Base-by-base conservation (phyloP, 1,284 basidiomycete genomes). In the Clitocybe nebularis region DNA sequence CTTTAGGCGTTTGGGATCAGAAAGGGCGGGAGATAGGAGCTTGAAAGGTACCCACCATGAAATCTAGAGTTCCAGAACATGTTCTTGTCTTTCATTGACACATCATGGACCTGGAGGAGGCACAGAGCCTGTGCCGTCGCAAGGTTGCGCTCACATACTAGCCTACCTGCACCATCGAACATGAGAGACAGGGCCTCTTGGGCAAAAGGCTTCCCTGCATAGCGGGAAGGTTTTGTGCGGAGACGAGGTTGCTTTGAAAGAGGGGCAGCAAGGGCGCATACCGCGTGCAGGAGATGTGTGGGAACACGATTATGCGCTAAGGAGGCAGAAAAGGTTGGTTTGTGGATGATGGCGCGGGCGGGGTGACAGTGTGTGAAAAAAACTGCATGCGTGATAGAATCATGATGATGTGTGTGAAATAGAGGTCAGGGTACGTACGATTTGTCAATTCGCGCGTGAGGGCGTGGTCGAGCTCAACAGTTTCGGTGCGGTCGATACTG, bases 321-420 rank as follows among this genome's bases (percentile, higher is more conserved):
- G 22, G 76, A 71, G 2, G 76, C 69, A 21, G 78, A 70, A 56
- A 89, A 89, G 8, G 81, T 78, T 10, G 87, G 79, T 44, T 84
- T 83, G 63, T 89, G 86, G 34, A 89, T 74, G 49, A 88, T 73
- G 53, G 81, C 71, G 29, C 81, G 75, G 46, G 79, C 76, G 7
- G 87, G 86, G 56, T 89, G 83, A 53, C 80, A 81, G 59, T 86
- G 85, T 17, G 85, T 74, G 59, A 89, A 89, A 61, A 89, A 89
- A 8, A 89, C 85, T 89, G 54, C 39, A 36, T 37, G 39, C 37
- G 22, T 44, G 46, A 36, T 39, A 49, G 28, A 39, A 40, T 49
- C 29, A 45, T 47, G 44, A 47, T 45, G 39, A 44, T 46, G 34
- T 20, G 43, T 36, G 42, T 25, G 44, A 44, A 42, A 36, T 33